Evolutionary conservation across 306 rosid species (phyloP), one percentile per base, ranked within the genome.

Genomic region (Lathyrus sativus): DNA sequence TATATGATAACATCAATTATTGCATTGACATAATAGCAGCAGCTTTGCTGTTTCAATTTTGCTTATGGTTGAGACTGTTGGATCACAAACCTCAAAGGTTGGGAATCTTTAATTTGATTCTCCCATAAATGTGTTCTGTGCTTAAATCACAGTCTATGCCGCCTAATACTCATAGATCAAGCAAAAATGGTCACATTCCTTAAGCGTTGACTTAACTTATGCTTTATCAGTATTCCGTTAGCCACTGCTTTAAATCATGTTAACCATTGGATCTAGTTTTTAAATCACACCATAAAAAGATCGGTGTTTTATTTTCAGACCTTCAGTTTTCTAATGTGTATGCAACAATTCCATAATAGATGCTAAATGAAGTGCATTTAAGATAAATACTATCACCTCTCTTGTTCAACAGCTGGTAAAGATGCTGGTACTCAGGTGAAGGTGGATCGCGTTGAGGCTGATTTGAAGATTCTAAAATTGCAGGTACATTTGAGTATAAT

Each of bases 371-470:
- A 73, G 49, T 58, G 38, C 65, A 62, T 55, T 68, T 58, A n/a
- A 67, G 53, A 51, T 74, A 28, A 28, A 31, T 57, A 66, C 48
- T 76, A 12, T 66, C 42, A 29, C 68, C 18, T 28, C 59, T 71
- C 35, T 70, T 72, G 65, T 65, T 28, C 75, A 67, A 66, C 72
- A 63, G 83, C 78, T 75, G 97, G 88, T 62, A 79, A 77, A 71
- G 80, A 87, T 80, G 80, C 79, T 39, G 86, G 68, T 59, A 80
- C 84, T 67, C 95, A 82, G 73, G 82, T 74, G 46, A 88, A 82
- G 76, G 88, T 88, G 80, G 87, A 79, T 51, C 95, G 98, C 33
- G 80, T 86, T 67, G 97, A 90, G 74, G 97, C 98, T 68, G 98
- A 93, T 85, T 75, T 87, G 85, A 88, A 85, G 81, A 93, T 93